These are phyloP conservation scores for Capsicum chinense DNA, from an alignment of 257 asterid genomes.

Conservation along the genomic window DNA sequence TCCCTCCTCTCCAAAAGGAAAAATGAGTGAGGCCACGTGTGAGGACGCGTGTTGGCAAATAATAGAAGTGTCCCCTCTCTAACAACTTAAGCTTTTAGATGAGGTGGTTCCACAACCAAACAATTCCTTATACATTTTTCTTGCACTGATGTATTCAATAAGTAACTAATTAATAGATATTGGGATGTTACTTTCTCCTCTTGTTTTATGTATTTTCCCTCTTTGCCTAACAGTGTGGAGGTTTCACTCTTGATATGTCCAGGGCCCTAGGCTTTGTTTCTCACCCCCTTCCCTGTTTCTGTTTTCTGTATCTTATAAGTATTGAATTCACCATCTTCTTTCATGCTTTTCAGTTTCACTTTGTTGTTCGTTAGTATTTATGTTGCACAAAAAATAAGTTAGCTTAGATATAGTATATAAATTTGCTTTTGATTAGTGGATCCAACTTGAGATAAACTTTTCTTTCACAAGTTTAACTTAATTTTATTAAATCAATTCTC, in stretches of 20 bases:
- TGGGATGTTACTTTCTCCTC: not conserved
- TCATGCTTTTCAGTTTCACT: conserved; percentile 19
- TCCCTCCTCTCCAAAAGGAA: not conserved
- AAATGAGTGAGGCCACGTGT: not conserved
- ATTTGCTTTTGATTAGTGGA: not conserved
- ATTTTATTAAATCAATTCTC: not conserved
- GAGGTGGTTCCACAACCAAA: not conserved
- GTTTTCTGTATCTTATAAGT: not conserved
- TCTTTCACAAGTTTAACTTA: not conserved
- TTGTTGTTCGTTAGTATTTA: not conserved
- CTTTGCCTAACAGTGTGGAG: not conserved
- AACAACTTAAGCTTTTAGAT: conserved; percentile 12
- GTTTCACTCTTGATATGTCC: not conserved
- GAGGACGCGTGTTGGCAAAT: not conserved
- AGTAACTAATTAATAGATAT: not conserved
- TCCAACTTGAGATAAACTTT: not conserved
- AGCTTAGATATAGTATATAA: conserved; percentile 4
- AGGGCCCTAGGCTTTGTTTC: not conserved
- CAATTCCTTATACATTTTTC: not conserved
- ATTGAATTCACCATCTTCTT: not conserved
- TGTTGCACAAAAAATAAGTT: not conserved
- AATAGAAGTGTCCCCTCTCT: not conserved
- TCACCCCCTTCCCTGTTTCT: not conserved
- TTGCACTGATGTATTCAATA: not conserved
- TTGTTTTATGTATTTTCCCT: not conserved